Conservation (phyloP, 2,329 filamentous ascomycete species). For the Tetracladium maxilliforme region DNA sequence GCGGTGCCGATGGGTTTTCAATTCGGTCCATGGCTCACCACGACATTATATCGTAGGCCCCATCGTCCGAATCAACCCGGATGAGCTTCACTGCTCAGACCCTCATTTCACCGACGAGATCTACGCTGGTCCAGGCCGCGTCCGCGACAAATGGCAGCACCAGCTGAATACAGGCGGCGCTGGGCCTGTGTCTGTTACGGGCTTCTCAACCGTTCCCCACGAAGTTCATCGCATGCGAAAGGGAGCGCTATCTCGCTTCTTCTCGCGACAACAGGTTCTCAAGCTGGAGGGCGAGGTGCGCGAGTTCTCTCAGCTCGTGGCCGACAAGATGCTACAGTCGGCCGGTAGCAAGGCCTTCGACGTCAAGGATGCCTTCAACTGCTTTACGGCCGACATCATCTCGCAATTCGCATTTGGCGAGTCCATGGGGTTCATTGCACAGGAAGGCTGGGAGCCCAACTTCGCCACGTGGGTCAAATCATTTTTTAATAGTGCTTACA, state of each 20-base stretch:
- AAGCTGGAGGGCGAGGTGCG: constrained; percentile 8
- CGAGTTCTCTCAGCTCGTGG: constrained; percentile 5
- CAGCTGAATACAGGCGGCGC: constrained; percentile 4
- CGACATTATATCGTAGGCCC: constrained; percentile 7
- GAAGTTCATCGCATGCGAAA: constrained; percentile 10
- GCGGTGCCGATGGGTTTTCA: neutral
- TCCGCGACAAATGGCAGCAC: constrained; percentile 6
- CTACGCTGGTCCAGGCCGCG: constrained; percentile 6
- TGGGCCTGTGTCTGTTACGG: constrained; percentile 4
- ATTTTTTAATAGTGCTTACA: constrained; percentile 16
- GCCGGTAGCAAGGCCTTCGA: too few relatives aligned
- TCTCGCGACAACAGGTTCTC: constrained; percentile 8
- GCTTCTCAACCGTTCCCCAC: constrained; percentile 8
- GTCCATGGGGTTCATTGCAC: constrained; percentile 15
- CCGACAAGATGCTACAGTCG: constrained; percentile 5
- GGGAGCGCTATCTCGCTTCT: constrained; percentile 9
- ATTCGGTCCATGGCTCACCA: neutral
- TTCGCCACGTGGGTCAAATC: constrained; percentile 18
- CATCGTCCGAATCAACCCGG: constrained; percentile 12
- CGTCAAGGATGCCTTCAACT: too few relatives aligned
- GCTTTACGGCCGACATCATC: too few relatives aligned
- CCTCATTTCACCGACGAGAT: constrained; percentile 11
- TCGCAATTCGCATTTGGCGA: too few relatives aligned
- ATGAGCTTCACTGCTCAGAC: constrained; percentile 14
- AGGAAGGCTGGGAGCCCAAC: constrained; percentile 20